Conservation (phyloP, 805 yeast species). For the Saccharomycopsis amapae region DNA sequence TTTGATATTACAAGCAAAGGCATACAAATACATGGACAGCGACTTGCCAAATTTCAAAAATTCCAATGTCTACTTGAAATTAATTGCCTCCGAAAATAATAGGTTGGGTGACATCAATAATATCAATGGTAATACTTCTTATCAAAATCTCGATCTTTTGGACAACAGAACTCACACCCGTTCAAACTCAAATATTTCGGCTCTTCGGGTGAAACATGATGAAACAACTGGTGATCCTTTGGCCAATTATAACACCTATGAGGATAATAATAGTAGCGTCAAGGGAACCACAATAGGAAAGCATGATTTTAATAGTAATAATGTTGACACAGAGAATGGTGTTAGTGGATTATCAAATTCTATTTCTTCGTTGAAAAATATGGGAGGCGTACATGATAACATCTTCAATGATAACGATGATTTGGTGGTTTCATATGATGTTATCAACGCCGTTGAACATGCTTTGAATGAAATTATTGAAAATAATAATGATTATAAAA, state of each 20-base stretch:
- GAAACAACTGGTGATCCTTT: slow-evolving; percentile 19
- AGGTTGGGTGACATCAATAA: slow-evolving; percentile 5
- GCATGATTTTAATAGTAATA: neutral
- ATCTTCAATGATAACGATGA: slow-evolving; percentile 19
- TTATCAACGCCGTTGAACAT: slow-evolving; percentile 56
- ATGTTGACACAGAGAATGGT: neutral
- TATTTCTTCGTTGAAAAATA: neutral
- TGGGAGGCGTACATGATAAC: neutral
- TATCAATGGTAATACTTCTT: neutral
- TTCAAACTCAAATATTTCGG: neutral
- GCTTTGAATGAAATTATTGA: slow-evolving; percentile 56
- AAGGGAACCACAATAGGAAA: no score
- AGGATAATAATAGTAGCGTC: neutral
- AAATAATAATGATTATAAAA: slow-evolving; percentile 21
- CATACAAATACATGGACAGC: slow-evolving; percentile 41
- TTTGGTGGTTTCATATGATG: slow-evolving; percentile 34
- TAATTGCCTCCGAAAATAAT: slow-evolving; percentile 33
- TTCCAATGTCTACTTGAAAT: slow-evolving; percentile 48
- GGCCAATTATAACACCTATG: slow-evolving; percentile 5
- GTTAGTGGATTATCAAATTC: slow-evolving; percentile 4
- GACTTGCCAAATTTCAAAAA: slow-evolving; percentile 55
- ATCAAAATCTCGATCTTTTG: neutral
- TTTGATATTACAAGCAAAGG: slow-evolving; percentile 49
- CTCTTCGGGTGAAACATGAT: slow-evolving; percentile 10
- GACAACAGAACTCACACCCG: neutral